These are phyloP conservation scores for Wickerhamiella sorbophila DNA, from an alignment of 805 yeast species.

Conservation along the genomic window DNA sequence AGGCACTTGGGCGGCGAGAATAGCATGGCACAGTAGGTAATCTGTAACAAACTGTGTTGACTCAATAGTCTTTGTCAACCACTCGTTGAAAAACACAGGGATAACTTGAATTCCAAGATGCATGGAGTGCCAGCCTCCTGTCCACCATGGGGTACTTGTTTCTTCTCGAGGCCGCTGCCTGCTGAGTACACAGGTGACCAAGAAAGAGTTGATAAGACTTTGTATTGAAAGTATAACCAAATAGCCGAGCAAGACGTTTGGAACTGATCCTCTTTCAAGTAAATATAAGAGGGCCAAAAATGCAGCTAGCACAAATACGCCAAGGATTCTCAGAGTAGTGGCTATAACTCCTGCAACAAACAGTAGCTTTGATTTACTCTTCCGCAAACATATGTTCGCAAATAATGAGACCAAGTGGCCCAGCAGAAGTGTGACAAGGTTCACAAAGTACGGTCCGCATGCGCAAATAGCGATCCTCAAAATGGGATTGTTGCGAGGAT, in stretches of 20 bases:
- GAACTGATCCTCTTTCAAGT: constrained; percentile 51
- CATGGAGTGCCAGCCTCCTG: constrained; percentile 35
- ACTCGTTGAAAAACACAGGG: constrained; percentile 71
- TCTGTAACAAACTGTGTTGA: constrained; percentile 84
- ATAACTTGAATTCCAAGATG: constrained; percentile 73
- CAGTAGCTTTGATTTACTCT: not conserved
- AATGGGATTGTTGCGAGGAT: constrained; percentile 33
- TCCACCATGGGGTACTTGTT: constrained; percentile 60
- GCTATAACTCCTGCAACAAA: constrained; percentile 28
- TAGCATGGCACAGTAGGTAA: constrained; percentile 68
- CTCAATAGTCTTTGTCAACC: constrained; percentile 72
- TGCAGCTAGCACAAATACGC: constrained; percentile 38
- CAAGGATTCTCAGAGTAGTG: constrained; percentile 37
- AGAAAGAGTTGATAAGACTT: constrained; percentile 37
- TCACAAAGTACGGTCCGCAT: constrained; percentile 16
- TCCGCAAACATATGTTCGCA: not conserved
- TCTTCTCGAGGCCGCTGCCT: constrained; percentile 43
- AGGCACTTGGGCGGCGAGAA: constrained; percentile 72
- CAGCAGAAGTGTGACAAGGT: constrained; percentile 19
- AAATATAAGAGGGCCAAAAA: constrained; percentile 53
- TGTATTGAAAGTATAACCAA: constrained; percentile 43
- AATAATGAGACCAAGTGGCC: constrained; percentile 27
- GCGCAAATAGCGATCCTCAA: constrained; percentile 35
- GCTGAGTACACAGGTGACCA: constrained; percentile 39
- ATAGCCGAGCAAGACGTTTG: constrained; percentile 47